Evolutionary conservation across 1,284 basidiomycete species (phyloP).

Genomic region (Moesziomyces antarcticus): DNA sequence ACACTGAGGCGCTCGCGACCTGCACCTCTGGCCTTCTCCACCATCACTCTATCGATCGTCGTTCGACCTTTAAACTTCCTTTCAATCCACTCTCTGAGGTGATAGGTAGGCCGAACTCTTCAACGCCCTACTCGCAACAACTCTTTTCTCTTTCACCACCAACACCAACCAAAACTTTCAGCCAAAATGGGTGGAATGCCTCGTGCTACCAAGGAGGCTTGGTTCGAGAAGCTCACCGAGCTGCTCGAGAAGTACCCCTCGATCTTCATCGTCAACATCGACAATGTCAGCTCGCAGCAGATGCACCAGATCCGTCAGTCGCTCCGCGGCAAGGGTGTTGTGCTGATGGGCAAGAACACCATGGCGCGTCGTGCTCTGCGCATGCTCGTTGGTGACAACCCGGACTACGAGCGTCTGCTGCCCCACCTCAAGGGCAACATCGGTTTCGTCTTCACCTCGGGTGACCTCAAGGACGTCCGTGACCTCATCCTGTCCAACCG

Average conservation of each 20-base stretch:
- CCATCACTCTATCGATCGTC: conserved; percentile 18
- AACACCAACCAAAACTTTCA: conserved; percentile 11
- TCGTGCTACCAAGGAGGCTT: conserved; percentile 88
- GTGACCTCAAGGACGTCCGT: conserved; percentile 93
- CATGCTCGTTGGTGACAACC: conserved; percentile 85
- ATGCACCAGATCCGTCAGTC: conserved; percentile 97
- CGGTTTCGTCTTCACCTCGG: conserved; percentile 96
- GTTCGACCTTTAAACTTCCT: conserved; percentile 57
- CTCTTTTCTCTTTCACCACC: conserved; percentile 2
- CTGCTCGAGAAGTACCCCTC: conserved; percentile 90
- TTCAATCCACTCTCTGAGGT: conserved; percentile 61
- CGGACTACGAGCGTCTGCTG: conserved; percentile 94
- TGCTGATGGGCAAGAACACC: conserved; percentile 99
- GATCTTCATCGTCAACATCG: conserved; percentile 99
- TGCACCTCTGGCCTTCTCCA: background rate
- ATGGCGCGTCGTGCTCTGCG: conserved; percentile 99
- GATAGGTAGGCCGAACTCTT: conserved; percentile 61
- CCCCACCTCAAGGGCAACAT: conserved; percentile 97
- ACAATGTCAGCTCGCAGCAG: conserved; percentile 99
- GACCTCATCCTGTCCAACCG: conserved; percentile 93
- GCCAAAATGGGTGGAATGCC: conserved; percentile 82
- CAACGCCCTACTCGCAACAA: conserved; percentile 1
- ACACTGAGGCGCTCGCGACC: background rate
- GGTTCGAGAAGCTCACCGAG: conserved; percentile 94
- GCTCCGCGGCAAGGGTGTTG: conserved; percentile 92